A percentile compares a stretch with the other conserved stretches of the same genome.
Evolutionary conservation across 352 stramenopile species (phyloP).

Genomic region (Globisporangium cystogenes): DNA sequence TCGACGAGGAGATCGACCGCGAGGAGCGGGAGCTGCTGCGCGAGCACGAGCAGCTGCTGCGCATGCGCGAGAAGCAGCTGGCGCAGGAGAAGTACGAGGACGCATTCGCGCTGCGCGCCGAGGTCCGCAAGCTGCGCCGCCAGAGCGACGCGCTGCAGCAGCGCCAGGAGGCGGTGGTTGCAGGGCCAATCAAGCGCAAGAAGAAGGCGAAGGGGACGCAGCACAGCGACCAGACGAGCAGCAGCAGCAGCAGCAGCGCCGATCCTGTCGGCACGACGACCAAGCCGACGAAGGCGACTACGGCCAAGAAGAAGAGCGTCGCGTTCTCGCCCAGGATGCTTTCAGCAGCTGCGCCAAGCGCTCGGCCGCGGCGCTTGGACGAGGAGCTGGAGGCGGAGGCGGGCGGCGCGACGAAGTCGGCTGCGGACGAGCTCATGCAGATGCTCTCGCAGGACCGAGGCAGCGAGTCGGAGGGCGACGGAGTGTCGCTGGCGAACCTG

Average conservation of each 20-base stretch:
- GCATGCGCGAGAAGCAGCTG: conserved; percentile 16
- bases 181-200: neutral
- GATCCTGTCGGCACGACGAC: neutral
- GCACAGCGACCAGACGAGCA: neutral
- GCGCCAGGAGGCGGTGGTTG: conserved; percentile 4
- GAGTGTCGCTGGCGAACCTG: conserved; percentile 40
- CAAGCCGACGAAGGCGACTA: neutral
- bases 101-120: conserved; percentile 3
- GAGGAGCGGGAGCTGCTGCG: conserved; percentile 35
- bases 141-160: conserved; percentile 19
- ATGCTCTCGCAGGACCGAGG: conserved; percentile 49
- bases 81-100: conserved; percentile 15
- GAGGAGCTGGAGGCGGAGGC: neutral
- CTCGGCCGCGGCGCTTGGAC: conserved; percentile 1
- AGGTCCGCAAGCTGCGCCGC: conserved; percentile 14
- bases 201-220: conserved; percentile 1
- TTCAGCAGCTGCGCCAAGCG: neutral
- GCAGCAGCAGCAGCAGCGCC: neutral
- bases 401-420: conserved; percentile 14
- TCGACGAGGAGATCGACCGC: conserved; percentile 45
- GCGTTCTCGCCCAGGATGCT: conserved; percentile 7
- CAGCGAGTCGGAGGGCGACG: conserved; percentile 56
- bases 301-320: conserved; percentile 10
- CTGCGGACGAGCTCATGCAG: conserved; percentile 41
- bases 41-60: conserved; percentile 31